A percentile compares a stretch with the other conserved stretches of the same genome.
phyloP scores from a whole-genome alignment of 345 rosid species.

The Psidium friedrichsthalianum region DNA sequence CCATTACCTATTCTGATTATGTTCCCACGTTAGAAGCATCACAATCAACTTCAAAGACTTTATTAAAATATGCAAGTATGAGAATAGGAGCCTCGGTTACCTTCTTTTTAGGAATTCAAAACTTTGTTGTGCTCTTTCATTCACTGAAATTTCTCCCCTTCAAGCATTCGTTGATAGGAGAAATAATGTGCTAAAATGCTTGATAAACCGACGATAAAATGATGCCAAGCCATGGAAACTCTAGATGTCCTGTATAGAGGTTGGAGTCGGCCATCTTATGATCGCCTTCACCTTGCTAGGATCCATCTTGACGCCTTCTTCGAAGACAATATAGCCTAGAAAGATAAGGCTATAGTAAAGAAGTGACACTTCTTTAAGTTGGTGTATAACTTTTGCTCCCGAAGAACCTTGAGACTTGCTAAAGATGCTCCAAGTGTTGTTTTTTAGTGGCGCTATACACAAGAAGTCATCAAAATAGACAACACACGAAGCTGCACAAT shows the following conservation, averaged over 20 bases:
- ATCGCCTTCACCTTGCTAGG: not conserved
- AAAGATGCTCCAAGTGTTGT: not conserved
- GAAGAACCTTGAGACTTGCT: not conserved
- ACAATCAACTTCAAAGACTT: no score
- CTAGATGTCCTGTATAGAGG: not conserved
- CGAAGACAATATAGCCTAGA: not conserved
- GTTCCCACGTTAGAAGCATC: no score
- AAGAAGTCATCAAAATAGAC: slow-evolving; percentile 1
- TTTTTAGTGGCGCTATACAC: not conserved
- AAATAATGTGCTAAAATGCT: not conserved
- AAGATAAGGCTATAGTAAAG: not conserved
- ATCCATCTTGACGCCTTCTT: not conserved
- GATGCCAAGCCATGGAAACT: not conserved
- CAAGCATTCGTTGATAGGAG: not conserved
- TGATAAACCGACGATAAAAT: not conserved
- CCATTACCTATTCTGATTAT: no score
- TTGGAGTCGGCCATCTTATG: not conserved
- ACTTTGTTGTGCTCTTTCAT: not conserved
- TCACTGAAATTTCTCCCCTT: not conserved
- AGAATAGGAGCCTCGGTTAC: no score
- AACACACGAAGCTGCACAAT: not conserved
- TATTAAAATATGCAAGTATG: no score
- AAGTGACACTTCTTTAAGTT: not conserved
- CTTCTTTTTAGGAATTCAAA: no score
- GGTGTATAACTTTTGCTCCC: not conserved